These are phyloP conservation scores for Tylopilus subfusipes DNA, from an alignment of 768 basidiomycete genomes.

Conservation along the genomic window DNA sequence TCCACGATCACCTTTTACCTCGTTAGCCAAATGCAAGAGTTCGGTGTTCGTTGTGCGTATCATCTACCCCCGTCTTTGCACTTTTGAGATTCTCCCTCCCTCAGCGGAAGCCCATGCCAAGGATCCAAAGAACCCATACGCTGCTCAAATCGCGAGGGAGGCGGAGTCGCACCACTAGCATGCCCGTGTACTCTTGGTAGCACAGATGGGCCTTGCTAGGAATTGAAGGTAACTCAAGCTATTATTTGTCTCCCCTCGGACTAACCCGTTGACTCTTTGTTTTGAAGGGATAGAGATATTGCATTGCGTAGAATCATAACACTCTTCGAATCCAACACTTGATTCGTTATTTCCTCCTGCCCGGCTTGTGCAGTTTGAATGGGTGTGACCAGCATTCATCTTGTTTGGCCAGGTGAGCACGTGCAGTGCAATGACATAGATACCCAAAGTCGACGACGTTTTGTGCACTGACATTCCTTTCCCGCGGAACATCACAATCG, in stretches of 20 bases:
- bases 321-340: slow-evolving; percentile 7
- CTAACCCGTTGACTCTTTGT: background rate
- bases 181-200: background rate
- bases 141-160: slow-evolving; percentile 69
- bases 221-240: slow-evolving; percentile 4
- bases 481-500: background rate
- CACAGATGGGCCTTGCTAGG: background rate
- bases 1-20: slow-evolving; percentile 62
- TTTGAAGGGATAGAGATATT: slow-evolving; percentile 12
- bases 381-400: background rate
- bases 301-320: slow-evolving; percentile 16
- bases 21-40: slow-evolving; percentile 64
- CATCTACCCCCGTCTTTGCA: background rate
- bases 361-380: background rate
- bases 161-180: slow-evolving; percentile 41
- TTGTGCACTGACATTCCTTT: background rate
- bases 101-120: slow-evolving; percentile 65
- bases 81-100: background rate
- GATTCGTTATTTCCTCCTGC: background rate
- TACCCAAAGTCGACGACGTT: background rate
- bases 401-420: background rate
- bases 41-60: slow-evolving; percentile 66
- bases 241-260: background rate
- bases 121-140: slow-evolving; percentile 82
- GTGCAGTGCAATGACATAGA: too few relatives aligned